Conservation (phyloP, 2,329 filamentous ascomycete species). For the Aspergillus alliaceus region DNA sequence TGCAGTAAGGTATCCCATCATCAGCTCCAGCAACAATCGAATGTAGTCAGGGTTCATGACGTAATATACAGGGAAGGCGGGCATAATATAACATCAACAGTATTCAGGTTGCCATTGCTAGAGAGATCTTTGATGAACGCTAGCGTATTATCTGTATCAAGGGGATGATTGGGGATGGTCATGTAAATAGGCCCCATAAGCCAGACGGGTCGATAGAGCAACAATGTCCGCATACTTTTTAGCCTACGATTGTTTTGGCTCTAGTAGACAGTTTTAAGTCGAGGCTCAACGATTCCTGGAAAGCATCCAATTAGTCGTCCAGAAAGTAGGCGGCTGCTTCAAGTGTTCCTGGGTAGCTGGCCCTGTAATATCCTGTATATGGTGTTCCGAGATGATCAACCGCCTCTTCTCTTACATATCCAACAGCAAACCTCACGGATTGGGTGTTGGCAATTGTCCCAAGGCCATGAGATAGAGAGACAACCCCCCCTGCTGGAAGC, state of each 20-base stretch:
- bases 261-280: slow-evolving; percentile 31
- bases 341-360: slow-evolving; percentile 32
- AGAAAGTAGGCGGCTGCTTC: slow-evolving; percentile 41
- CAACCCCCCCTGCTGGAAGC: slow-evolving; percentile 29
- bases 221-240: slow-evolving; percentile 45
- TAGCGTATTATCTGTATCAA: slow-evolving; percentile 30
- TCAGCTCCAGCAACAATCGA: slow-evolving; percentile 44
- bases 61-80: slow-evolving; percentile 45
- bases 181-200: slow-evolving; percentile 44
- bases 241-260: slow-evolving; percentile 32
- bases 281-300: slow-evolving; percentile 33
- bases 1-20: slow-evolving; percentile 43
- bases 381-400: slow-evolving; percentile 44
- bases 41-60: slow-evolving; percentile 45
- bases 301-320: slow-evolving; percentile 40
- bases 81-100: slow-evolving; percentile 46
- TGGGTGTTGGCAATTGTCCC: slow-evolving; percentile 26
- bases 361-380: slow-evolving; percentile 43
- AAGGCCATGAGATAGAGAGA: slow-evolving; percentile 42
- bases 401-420: slow-evolving; percentile 40
- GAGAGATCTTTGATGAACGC: slow-evolving; percentile 47
- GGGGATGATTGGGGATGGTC: slow-evolving; percentile 36
- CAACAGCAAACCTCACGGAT: slow-evolving; percentile 44
- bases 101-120: slow-evolving; percentile 46
- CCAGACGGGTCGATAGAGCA: slow-evolving; percentile 42